A percentile compares a stretch with the other conserved stretches of the same genome.
phyloP scores from a whole-genome alignment of 2,329 filamentous ascomycete species.

The Trichoderma sp. region DNA sequence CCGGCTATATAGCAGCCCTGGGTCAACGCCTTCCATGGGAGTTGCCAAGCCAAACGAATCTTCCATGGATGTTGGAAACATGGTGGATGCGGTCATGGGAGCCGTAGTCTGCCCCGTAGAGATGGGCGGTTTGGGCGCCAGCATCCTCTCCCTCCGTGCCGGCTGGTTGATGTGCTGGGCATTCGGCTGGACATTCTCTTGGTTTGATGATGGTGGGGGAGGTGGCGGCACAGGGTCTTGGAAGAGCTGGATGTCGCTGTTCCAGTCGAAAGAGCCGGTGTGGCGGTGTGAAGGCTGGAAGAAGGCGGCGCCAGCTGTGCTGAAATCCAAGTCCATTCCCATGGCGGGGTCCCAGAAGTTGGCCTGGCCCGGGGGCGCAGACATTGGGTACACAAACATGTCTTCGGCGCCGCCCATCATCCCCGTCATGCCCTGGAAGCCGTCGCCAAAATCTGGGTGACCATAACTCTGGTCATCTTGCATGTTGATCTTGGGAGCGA shows the following conservation, averaged over 20 bases:
- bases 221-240: slow-evolving; percentile 46
- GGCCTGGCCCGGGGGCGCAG: slow-evolving; percentile 56
- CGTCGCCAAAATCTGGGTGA: slow-evolving; percentile 55
- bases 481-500: slow-evolving; percentile 60
- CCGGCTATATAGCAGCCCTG: slow-evolving; percentile 61
- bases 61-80: slow-evolving; percentile 51
- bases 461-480: slow-evolving; percentile 61
- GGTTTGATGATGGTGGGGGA: slow-evolving; percentile 40
- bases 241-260: slow-evolving; percentile 58
- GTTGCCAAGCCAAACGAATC: slow-evolving; percentile 56
- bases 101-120: slow-evolving; percentile 37
- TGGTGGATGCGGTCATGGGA: slow-evolving; percentile 32
- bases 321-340: slow-evolving; percentile 65
- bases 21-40: slow-evolving; percentile 58
- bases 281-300: slow-evolving; percentile 52
- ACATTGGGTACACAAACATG: slow-evolving; percentile 64
- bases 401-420: slow-evolving; percentile 56
- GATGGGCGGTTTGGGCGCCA: slow-evolving; percentile 56
- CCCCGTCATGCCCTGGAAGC: slow-evolving; percentile 52
- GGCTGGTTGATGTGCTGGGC: slow-evolving; percentile 32
- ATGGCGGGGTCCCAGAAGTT: slow-evolving; percentile 64
- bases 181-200: slow-evolving; percentile 42
- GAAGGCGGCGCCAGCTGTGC: slow-evolving; percentile 47
- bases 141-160: slow-evolving; percentile 48
- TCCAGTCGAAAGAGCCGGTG: slow-evolving; percentile 62